These are phyloP conservation scores for Mimosa bimucronata DNA, from an alignment of 306 rosid species.

Conservation along the genomic window DNA sequence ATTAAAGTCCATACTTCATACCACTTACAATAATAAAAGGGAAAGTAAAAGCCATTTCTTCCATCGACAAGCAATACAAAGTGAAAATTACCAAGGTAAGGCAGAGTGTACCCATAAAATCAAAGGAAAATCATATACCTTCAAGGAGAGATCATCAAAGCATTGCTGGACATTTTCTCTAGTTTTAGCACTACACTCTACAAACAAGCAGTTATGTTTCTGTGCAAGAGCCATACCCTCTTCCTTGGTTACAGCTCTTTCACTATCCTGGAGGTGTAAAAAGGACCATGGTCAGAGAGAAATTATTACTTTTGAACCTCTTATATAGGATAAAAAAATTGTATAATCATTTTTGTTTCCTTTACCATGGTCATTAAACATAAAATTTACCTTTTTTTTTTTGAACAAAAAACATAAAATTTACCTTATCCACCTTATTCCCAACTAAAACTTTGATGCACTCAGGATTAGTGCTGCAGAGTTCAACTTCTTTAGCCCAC, in stretches of 20 bases:
- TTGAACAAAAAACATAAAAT: background rate
- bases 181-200: slow-evolving; percentile 88
- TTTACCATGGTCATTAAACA: background rate
- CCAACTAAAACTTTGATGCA: slow-evolving; percentile 87
- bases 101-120: background rate
- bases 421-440: slow-evolving; percentile 90
- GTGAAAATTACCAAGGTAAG: background rate
- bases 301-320: background rate
- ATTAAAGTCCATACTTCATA: background rate
- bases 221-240: slow-evolving; percentile 87
- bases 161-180: slow-evolving; percentile 81
- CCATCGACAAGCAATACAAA: background rate
- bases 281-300: slow-evolving; percentile 10
- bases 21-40: background rate
- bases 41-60: background rate
- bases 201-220: slow-evolving; percentile 67
- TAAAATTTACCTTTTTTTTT: slow-evolving; percentile 64
- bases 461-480: slow-evolving; percentile 62
- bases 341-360: background rate
- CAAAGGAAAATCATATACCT: slow-evolving; percentile 50
- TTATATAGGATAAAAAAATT: background rate
- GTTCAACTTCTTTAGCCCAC: slow-evolving; percentile 92
- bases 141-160: slow-evolving; percentile 66
- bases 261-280: slow-evolving; percentile 58
- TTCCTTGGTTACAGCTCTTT: slow-evolving; percentile 76